Evolutionary conservation across 192 early-diverging fungal genomes (phyloP).

Genomic region (Neocallimastix lanati): DNA sequence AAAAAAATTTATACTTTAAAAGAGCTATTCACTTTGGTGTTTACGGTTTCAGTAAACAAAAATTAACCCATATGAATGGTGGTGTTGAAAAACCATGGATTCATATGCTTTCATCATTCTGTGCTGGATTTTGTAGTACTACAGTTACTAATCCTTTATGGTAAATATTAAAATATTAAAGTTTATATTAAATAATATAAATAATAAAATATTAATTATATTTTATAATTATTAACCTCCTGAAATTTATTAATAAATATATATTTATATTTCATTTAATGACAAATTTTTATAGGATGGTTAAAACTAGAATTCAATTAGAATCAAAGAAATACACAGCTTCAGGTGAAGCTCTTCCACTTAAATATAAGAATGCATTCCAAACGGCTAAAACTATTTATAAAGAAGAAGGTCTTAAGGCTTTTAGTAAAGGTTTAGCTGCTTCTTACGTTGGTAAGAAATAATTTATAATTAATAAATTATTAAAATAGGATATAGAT

Average conservation of each 20-base stretch:
- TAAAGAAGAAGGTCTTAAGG: conserved; percentile 58
- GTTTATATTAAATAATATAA: too few relatives aligned
- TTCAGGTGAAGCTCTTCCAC: conserved; percentile 6
- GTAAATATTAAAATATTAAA: too few relatives aligned
- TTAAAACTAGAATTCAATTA: conserved; percentile 91
- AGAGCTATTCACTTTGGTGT: conserved; percentile 86
- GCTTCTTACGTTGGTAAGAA: conserved; percentile 61
- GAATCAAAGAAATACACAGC: conserved; percentile 19
- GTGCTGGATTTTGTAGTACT: conserved; percentile 53
- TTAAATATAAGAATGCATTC: conserved; percentile 54
- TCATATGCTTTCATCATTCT: conserved; percentile 57
- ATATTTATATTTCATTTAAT: too few relatives aligned
- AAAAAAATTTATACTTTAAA: not conserved
- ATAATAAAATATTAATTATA: too few relatives aligned
- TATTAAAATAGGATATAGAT: not conserved
- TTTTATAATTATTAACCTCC: too few relatives aligned
- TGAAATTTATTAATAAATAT: too few relatives aligned
- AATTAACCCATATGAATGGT: conserved; percentile 52
- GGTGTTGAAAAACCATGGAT: conserved; percentile 61
- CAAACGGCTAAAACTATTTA: conserved; percentile 53
- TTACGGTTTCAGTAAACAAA: conserved; percentile 75
- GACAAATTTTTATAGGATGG: conserved; percentile 33
- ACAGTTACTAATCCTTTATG: conserved; percentile 89
- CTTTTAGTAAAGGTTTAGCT: conserved; percentile 76
- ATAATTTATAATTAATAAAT: too few relatives aligned